These are phyloP conservation scores for Yamadazyma kanchanaburiensis DNA, from an alignment of 1,139 yeast genomes.

Conservation along the genomic window DNA sequence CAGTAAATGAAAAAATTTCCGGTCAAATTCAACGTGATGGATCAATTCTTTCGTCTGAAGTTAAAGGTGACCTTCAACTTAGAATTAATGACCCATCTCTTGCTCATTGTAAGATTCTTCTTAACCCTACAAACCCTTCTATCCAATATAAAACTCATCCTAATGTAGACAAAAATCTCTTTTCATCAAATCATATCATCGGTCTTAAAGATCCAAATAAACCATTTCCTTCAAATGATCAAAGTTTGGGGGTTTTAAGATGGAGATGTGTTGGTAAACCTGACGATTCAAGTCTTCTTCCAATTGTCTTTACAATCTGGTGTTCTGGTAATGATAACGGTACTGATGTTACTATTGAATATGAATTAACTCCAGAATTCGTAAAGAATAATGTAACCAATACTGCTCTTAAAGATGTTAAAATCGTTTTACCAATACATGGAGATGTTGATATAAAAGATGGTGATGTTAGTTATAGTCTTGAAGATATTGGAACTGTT, in stretches of 20 bases:
- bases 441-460: constrained; percentile 52
- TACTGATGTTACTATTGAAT: constrained; percentile 82
- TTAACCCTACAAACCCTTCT: constrained; percentile 46
- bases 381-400: constrained; percentile 20
- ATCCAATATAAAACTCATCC: constrained; percentile 93
- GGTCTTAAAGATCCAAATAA: constrained; percentile 74
- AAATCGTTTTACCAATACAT: constrained; percentile 63
- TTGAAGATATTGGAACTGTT: constrained; percentile 59
- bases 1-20: constrained; percentile 71
- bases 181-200: constrained; percentile 54
- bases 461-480: constrained; percentile 44
- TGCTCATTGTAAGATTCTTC: constrained; percentile 61
- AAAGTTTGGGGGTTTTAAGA: constrained; percentile 84
- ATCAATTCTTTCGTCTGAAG: constrained; percentile 65
- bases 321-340: constrained; percentile 55
- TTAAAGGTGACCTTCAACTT: constrained; percentile 88
- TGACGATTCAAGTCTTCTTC: constrained; percentile 60
- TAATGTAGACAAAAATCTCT: constrained; percentile 78
- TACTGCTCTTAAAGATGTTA: constrained; percentile 52
- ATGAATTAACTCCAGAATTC: constrained; percentile 57
- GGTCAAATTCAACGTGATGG: constrained; percentile 88
- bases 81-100: constrained; percentile 73
- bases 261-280: constrained; percentile 66
- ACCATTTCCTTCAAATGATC: constrained; percentile 89
- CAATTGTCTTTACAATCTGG: constrained; percentile 84